Base-by-base conservation (phyloP, 768 basidiomycete genomes). In the Nevesoporus exiguus region DNA sequence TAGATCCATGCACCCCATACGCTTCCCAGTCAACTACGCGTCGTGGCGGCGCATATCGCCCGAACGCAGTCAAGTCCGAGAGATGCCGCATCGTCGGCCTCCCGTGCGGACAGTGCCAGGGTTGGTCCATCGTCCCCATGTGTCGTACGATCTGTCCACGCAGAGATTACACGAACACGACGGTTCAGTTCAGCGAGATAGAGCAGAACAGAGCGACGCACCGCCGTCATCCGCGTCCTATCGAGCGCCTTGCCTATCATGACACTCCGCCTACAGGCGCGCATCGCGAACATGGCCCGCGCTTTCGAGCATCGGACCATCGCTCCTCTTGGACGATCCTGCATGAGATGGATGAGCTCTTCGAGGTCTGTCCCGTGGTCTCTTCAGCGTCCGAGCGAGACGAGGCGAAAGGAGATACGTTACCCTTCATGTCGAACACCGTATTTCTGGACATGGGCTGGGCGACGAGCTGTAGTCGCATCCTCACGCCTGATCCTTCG, bases 241-340 rank as follows among this genome's bases (percentile, higher is more conserved):
- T 80, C 93, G 56, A 98, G 76, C 11, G 93, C 77, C 74, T 83
- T 90, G 4, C 97, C 95, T 41, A 98, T 79, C 97, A 98, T 99
- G 39, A 97, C 86, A 69, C 94, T 98, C 74, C 90, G 94, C 58
- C 96, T 71, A 71, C 97, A 99, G 0, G 97, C 97, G 33, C 95
- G 82, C 81, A 86, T 90, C 0, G 97, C 97, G 66, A 99, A 98
- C 95, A 99, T 98, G 5, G 85, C 79, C 15, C 94, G 81, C 15
- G 90, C 93, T 69, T 98, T 98, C 15, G 88, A 88, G 65, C 93
- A 97, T 21, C 97, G 79, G 0, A 97, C 90, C 81, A 93, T 89
- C 62, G 86, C 83, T 2, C 91, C 90, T 0, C 77, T 69, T 0
- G 93, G 86, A 8, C 80, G 77, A 63, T 95, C 90, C 34, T 82